A percentile compares a stretch with the other conserved stretches of the same genome.
These are phyloP conservation scores for Nigrograna mackinnonii DNA, from an alignment of 2,329 filamentous ascomycete species.

Conservation along the genomic window DNA sequence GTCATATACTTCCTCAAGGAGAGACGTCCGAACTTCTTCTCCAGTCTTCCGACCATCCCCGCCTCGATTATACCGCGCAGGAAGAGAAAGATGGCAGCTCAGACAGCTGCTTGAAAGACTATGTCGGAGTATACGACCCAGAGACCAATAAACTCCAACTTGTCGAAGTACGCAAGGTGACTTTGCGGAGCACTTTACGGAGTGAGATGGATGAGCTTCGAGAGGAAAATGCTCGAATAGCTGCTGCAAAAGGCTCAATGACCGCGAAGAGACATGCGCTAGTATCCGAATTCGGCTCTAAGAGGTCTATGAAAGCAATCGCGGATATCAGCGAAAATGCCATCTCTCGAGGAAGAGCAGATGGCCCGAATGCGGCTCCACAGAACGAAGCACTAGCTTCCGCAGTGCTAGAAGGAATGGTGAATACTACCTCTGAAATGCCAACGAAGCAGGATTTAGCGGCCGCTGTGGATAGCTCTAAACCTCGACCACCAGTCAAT, in stretches of 20 bases:
- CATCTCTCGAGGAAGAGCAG: constrained; percentile 51
- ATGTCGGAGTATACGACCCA: constrained; percentile 64
- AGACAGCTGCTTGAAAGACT: constrained; percentile 61
- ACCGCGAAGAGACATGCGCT: constrained; percentile 69
- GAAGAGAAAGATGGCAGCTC: constrained; percentile 50
- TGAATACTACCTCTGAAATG: constrained; percentile 65
- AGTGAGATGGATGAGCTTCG: constrained; percentile 47
- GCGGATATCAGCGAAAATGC: constrained; percentile 71
- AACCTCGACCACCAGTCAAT: constrained; percentile 74
- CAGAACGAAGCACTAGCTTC: constrained; percentile 33
- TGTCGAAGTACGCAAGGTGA: constrained; percentile 56
- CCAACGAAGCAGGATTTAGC: constrained; percentile 68
- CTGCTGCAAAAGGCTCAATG: constrained; percentile 41
- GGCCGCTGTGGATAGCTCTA: constrained; percentile 66
- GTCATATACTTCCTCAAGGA: constrained; percentile 29
- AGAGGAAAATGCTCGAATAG: constrained; percentile 29
- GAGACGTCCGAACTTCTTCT: constrained; percentile 55
- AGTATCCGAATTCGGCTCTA: constrained; percentile 80
- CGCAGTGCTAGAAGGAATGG: constrained; percentile 65
- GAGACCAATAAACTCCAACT: constrained; percentile 56
- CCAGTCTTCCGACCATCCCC: constrained; percentile 63
- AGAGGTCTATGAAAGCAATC: constrained; percentile 82
- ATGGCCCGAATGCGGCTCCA: constrained; percentile 15
- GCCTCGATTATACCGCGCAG: constrained; percentile 62
- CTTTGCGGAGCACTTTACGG: constrained; percentile 55